Conservation (phyloP, 139 green algal genomes). For the Desmodesmus armatus region DNA sequence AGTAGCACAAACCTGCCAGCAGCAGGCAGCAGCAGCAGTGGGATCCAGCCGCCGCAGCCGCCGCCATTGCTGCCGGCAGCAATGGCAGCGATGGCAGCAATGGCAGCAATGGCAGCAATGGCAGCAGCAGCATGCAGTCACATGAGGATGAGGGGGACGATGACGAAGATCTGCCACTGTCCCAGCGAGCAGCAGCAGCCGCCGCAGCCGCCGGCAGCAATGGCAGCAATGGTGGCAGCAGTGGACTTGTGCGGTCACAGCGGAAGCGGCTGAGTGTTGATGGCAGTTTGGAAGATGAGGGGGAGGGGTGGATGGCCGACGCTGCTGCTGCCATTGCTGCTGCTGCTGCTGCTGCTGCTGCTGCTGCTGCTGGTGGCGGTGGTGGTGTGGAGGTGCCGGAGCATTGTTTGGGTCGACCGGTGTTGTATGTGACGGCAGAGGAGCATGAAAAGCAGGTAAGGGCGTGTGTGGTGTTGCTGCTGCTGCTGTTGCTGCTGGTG, state of each 20-base stretch:
- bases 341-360: constrained; percentile 7
- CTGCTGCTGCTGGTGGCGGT: background rate
- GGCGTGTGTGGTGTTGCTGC: background rate
- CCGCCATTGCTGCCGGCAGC: no score
- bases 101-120: constrained; percentile 6
- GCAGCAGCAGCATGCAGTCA: background rate
- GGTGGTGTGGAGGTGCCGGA: background rate
- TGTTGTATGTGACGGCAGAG: constrained; percentile 89
- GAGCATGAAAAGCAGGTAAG: constrained; percentile 77
- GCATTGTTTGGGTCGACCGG: constrained; percentile 8
- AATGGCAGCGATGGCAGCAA: no score
- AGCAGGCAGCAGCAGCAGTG: constrained; percentile 8
- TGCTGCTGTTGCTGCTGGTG: background rate
- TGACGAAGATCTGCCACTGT: no score
- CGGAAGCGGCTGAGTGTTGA: no score
- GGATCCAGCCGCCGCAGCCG: no score
- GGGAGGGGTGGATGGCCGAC: background rate
- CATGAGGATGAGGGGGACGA: no score
- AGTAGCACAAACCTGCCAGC: constrained; percentile 26
- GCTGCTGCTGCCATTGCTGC: no score
- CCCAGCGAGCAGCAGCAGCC: background rate
- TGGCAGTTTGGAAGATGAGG: no score
- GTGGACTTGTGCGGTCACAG: no score
- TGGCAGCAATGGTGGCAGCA: no score
- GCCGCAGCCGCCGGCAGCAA: no score